These are phyloP conservation scores for Linum trigynum DNA, from an alignment of 345 rosid species.

Conservation along the genomic window DNA sequence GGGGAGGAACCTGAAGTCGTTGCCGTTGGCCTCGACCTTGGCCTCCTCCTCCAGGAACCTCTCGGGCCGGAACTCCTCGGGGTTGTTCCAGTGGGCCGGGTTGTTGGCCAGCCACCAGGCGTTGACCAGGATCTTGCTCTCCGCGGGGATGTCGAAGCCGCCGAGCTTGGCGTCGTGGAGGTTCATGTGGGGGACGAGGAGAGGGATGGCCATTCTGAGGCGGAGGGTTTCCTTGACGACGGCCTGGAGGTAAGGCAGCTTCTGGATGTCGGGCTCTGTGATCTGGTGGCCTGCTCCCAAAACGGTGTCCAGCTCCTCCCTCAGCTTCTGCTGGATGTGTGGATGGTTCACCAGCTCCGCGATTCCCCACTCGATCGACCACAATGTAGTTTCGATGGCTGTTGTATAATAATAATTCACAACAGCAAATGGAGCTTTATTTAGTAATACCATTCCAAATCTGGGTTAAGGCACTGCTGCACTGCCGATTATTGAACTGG, in stretches of 20 bases:
- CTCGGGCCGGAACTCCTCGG: slow-evolving; percentile 93
- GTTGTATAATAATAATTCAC: slow-evolving; percentile 13
- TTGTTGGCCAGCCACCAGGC: slow-evolving; percentile 99
- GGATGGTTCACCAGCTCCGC: slow-evolving; percentile 96
- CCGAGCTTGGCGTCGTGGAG: slow-evolving; percentile 84
- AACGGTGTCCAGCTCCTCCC: slow-evolving; percentile 61
- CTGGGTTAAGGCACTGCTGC: background rate
- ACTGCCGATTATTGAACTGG: background rate
- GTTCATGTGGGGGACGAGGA: slow-evolving; percentile 98
- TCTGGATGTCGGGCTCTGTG: slow-evolving; percentile 75
- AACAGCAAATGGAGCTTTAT: background rate
- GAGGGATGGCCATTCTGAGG: slow-evolving; percentile 90
- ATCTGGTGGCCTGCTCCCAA: slow-evolving; percentile 65
- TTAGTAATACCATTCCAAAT: background rate
- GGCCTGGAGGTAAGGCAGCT: slow-evolving; percentile 88
- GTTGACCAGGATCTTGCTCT: slow-evolving; percentile 87
- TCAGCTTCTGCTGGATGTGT: slow-evolving; percentile 61
- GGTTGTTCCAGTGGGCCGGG: slow-evolving; percentile 71
- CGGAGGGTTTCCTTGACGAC: slow-evolving; percentile 90
- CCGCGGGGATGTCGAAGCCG: slow-evolving; percentile 82
- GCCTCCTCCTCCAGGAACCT: slow-evolving; percentile 92
- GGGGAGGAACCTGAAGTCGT: slow-evolving; percentile 90
- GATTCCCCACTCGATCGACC: slow-evolving; percentile 96
- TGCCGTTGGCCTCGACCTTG: slow-evolving; percentile 87
- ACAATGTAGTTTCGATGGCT: slow-evolving; percentile 93